Conservation (phyloP, 1,284 basidiomycete species). For the Pseudozyma thailandica region DNA sequence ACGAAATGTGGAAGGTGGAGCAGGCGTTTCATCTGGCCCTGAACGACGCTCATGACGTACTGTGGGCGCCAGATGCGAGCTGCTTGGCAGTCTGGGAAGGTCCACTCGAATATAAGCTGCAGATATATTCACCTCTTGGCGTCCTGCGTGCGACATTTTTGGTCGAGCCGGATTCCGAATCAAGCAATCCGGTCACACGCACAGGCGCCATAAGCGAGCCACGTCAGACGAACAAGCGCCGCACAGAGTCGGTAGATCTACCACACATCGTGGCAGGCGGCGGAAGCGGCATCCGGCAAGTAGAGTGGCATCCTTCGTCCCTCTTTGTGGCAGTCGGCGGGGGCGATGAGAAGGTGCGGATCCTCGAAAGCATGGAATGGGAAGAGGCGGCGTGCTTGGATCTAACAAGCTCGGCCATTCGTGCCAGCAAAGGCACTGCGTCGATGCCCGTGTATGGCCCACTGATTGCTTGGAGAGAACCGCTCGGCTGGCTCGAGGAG, state of each 20-base stretch:
- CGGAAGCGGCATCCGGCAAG: slow-evolving; percentile 63
- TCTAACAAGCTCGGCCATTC: slow-evolving; percentile 24
- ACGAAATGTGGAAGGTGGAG: slow-evolving; percentile 39
- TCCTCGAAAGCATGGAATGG: slow-evolving; percentile 45
- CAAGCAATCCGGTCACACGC: slow-evolving; percentile 23
- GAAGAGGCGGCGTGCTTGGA: slow-evolving; percentile 26
- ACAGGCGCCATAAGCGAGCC: slow-evolving; percentile 19
- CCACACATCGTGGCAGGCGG: slow-evolving; percentile 41
- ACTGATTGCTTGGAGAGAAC: slow-evolving; percentile 60
- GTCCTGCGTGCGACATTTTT: slow-evolving; percentile 77
- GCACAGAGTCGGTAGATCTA: slow-evolving; percentile 18
- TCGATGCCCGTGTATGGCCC: slow-evolving; percentile 20
- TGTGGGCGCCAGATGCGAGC: slow-evolving; percentile 82
- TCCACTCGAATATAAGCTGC: slow-evolving; percentile 78
- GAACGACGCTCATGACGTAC: slow-evolving; percentile 77
- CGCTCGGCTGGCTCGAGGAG: slow-evolving; percentile 60
- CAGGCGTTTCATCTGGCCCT: slow-evolving; percentile 86
- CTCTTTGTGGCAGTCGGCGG: slow-evolving; percentile 67
- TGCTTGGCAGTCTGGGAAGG: slow-evolving; percentile 85
- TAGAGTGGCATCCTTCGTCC: slow-evolving; percentile 65
- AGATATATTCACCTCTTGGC: slow-evolving; percentile 80
- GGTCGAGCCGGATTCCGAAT: slow-evolving; percentile 39
- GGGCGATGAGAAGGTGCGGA: slow-evolving; percentile 64
- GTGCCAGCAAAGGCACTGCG: slow-evolving; percentile 10
- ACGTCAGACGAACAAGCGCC: slow-evolving; percentile 16